A percentile compares a stretch with the other conserved stretches of the same genome.
Conservation (phyloP, 2,329 filamentous ascomycete genomes). For the Alternaria sp. region DNA sequence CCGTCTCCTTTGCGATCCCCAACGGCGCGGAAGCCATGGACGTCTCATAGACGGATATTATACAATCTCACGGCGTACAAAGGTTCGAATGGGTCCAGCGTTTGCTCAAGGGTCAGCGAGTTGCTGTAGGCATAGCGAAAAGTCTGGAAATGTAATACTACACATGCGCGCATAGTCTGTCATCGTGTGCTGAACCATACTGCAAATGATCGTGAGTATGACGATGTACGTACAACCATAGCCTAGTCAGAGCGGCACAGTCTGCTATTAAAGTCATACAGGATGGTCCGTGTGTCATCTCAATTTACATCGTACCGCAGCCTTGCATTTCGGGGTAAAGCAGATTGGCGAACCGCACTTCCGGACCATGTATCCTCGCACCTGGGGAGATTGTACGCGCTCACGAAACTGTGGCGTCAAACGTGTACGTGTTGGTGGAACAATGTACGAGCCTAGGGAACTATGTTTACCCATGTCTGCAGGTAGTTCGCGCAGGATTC, state of each 20-base stretch:
- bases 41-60: conserved; percentile 56
- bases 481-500: neutral
- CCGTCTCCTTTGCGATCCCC: conserved; percentile 69
- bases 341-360: neutral
- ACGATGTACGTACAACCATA: neutral
- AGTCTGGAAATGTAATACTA: conserved; percentile 6
- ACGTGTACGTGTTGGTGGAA: neutral
- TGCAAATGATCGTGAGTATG: neutral
- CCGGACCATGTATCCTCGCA: neutral
- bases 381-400: neutral
- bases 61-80: conserved; percentile 25
- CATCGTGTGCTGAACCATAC: neutral
- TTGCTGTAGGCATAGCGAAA: conserved; percentile 6
- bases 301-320: neutral
- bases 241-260: neutral
- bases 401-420: neutral
- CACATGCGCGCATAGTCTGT: neutral
- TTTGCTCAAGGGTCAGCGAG: conserved; percentile 16
- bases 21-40: conserved; percentile 73
- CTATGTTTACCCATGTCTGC: neutral
- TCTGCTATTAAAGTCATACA: neutral
- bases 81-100: conserved; percentile 27
- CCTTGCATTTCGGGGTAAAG: neutral
- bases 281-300: neutral
- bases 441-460: neutral